Evolutionary conservation across 176 grass and related monocot genomes (phyloP), one percentile per base, ranked within the genome.

Genomic region (Lolium rigidum): DNA sequence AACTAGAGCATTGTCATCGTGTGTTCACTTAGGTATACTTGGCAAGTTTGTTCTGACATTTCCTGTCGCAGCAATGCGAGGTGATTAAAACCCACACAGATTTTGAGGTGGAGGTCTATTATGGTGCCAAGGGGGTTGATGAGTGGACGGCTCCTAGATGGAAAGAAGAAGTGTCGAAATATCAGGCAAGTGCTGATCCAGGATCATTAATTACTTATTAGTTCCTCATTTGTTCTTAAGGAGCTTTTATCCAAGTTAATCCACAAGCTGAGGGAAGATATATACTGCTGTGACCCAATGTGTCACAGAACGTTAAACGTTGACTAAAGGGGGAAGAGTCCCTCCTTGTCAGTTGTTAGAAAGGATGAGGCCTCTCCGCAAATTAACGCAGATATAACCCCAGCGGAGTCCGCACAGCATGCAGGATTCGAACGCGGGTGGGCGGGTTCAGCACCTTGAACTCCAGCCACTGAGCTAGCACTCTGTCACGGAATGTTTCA

Each of bases 101-200:
- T 91, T 85, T 98, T 81, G 90, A 89, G 50, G 89, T 95, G 43
- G 87, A 89, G 48, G 55, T 88, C 44, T 98, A 95, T 81, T 68
- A 90, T 66, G 93, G 93, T 77, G 86, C 87, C 6, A 95, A 90
- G 70, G 91, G 93, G 62, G 89, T 95, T 37, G 93, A 98, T 67
- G 60, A 76, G 50, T 98, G 93, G 95, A 95, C 81, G 59, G 88
- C 85, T 83, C 68, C 73, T 26, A 91, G 37, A 64, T 98, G 95
- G 95, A 83, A 95, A 83, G 89, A 94, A 2, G 74, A 98, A 86
- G 24, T 92, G 18, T 89, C 58, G 17, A 86, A 77, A 60, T 90
- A 94, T 81, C 95, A 98, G 86, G 95, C 82, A 86, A 95, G 43
- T 38, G 63, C 22, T 46, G 17, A 37, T 81, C 72, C 24, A 52